Conservation (phyloP, 2,329 filamentous ascomycete genomes). For the Microcera coccophila region DNA sequence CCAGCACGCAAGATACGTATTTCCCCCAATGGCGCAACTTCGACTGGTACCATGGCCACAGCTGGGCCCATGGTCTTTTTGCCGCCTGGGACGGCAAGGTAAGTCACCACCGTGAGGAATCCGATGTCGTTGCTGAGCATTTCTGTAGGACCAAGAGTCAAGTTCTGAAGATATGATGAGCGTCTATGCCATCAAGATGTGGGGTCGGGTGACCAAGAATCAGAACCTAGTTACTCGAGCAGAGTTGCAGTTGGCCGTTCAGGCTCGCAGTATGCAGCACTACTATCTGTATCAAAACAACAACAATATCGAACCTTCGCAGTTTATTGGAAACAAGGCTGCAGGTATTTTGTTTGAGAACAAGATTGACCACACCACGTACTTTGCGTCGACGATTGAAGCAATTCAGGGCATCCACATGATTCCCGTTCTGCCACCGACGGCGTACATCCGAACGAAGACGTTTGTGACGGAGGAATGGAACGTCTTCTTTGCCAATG, state of each 20-base stretch:
- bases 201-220: slow-evolving; percentile 77
- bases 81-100: slow-evolving; percentile 70
- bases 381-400: slow-evolving; percentile 71
- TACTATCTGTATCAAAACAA: slow-evolving; percentile 77
- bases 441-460: slow-evolving; percentile 60
- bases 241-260: slow-evolving; percentile 78
- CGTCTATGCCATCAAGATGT: slow-evolving; percentile 87
- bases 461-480: slow-evolving; percentile 80
- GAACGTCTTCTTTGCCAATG: slow-evolving; percentile 69
- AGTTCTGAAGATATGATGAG: slow-evolving; percentile 88
- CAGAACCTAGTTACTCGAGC: slow-evolving; percentile 72
- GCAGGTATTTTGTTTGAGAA: slow-evolving; percentile 81
- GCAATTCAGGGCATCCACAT: slow-evolving; percentile 79
- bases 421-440: slow-evolving; percentile 69
- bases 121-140: no score
- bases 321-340: slow-evolving; percentile 79
- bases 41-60: slow-evolving; percentile 94
- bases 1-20: slow-evolving; percentile 62
- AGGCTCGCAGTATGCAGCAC: slow-evolving; percentile 65
- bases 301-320: slow-evolving; percentile 66
- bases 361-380: slow-evolving; percentile 90
- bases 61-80: slow-evolving; percentile 81
- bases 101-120: no score
- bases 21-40: slow-evolving; percentile 83
- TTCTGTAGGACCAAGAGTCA: slow-evolving; percentile 76